These are phyloP conservation scores for Suillus subalutaceus DNA, from an alignment of 768 basidiomycete genomes.

Conservation along the genomic window DNA sequence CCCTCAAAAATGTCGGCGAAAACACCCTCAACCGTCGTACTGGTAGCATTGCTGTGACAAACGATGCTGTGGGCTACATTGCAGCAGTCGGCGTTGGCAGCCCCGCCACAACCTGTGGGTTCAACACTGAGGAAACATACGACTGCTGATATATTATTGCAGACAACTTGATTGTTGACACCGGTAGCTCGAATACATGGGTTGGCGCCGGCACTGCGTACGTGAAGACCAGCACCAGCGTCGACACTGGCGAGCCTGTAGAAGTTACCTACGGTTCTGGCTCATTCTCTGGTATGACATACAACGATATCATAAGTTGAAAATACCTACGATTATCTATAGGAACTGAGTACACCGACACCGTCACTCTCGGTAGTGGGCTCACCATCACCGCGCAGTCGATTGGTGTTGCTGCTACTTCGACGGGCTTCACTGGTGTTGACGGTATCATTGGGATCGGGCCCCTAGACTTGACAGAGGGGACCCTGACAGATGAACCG, in stretches of 20 bases:
- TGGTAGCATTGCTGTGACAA: conserved; percentile 42
- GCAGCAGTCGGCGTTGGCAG: conserved; percentile 54
- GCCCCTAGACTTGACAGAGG: not conserved
- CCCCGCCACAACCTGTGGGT: conserved; percentile 57
- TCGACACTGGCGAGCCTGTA: not conserved
- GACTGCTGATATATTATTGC: not conserved
- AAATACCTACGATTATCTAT: not conserved
- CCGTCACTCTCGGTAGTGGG: not conserved
- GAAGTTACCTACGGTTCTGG: not conserved
- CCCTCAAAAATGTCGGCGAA: conserved; percentile 33
- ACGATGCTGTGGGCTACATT: conserved; percentile 37
- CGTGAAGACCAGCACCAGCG: not conserved
- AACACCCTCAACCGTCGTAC: conserved; percentile 26
- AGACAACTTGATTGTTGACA: not conserved
- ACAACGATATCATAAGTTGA: not conserved
- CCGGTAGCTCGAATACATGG: not conserved
- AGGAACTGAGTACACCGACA: not conserved
- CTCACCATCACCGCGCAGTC: not conserved
- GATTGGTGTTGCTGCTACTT: not conserved
- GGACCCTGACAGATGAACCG: conserved; percentile 19
- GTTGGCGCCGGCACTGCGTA: not conserved
- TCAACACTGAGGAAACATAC: conserved; percentile 36
- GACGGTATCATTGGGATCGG: not conserved
- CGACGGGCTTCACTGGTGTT: not conserved
- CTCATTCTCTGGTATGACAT: not conserved